These are phyloP conservation scores for Trichoderma oligosporum DNA, from an alignment of 2,329 filamentous ascomycete species.

Conservation along the genomic window DNA sequence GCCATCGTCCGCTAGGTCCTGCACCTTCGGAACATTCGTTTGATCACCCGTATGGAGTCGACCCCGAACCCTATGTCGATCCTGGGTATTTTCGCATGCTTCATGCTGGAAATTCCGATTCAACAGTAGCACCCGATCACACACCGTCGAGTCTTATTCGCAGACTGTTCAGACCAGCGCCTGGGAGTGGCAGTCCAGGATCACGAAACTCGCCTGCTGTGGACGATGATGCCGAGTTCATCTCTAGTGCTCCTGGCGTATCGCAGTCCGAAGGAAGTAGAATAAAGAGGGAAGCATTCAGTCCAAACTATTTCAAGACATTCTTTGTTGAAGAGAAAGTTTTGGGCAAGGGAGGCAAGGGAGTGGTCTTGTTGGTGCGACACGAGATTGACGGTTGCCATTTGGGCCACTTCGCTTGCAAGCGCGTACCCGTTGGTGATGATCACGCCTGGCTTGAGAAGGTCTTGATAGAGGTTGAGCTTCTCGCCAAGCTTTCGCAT, in stretches of 20 bases:
- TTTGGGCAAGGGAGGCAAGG: conserved; percentile 86
- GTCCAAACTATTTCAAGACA: conserved; percentile 83
- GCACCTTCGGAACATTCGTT: conserved; percentile 48
- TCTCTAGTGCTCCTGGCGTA: conserved; percentile 50
- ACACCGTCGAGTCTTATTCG: conserved; percentile 52
- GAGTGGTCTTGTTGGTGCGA: conserved; percentile 88
- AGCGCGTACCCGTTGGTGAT: conserved; percentile 91
- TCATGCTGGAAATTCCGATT: conserved; percentile 50
- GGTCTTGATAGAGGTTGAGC: conserved; percentile 84
- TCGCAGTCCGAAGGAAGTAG: conserved; percentile 55
- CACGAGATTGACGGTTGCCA: conserved; percentile 87
- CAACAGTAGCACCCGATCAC: conserved; percentile 39
- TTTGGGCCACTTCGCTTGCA: conserved; percentile 91
- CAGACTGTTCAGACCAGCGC: conserved; percentile 47
- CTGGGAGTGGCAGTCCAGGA: conserved; percentile 25
- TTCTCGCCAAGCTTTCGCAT: conserved; percentile 87
- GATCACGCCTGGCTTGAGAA: conserved; percentile 96
- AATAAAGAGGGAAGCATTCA: conserved; percentile 84
- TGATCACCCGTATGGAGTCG: conserved; percentile 39
- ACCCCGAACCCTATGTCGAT: conserved; percentile 69
- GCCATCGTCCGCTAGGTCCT: conserved; percentile 65
- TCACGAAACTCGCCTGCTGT: conserved; percentile 23
- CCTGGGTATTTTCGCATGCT: conserved; percentile 96
- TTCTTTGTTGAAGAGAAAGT: conserved; percentile 90
- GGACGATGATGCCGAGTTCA: conserved; percentile 43